These are phyloP conservation scores for thale cress (Arabidopsis thaliana) DNA, from an alignment of 345 rosid species.

Conservation along the genomic window DNA sequence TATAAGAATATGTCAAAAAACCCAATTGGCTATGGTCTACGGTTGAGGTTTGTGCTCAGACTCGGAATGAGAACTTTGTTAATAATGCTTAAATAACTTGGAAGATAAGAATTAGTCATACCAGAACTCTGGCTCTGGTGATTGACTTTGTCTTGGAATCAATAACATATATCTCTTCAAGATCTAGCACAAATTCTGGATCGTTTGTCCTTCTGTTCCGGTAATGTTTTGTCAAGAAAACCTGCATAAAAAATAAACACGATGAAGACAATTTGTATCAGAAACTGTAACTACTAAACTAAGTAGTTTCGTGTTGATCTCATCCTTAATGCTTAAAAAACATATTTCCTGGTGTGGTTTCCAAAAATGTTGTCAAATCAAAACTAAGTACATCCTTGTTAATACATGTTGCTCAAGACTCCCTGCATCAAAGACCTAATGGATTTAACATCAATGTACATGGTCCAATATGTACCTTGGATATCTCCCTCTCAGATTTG, in stretches of 20 bases:
- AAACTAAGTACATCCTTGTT: neutral
- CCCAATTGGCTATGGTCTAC: neutral
- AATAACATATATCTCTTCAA: conserved; percentile 93
- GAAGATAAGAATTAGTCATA: conserved; percentile 41
- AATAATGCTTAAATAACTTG: neutral
- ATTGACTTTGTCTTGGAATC: conserved; percentile 90
- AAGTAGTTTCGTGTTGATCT: neutral
- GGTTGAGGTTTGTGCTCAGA: conserved; percentile 12
- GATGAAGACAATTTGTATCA: conserved; percentile 5
- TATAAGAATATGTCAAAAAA: neutral
- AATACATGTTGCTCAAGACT: neutral
- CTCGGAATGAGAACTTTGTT: conserved; percentile 2
- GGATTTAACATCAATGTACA: neutral
- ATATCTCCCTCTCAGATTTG: conserved; percentile 75
- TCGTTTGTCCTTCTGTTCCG: conserved; percentile 77
- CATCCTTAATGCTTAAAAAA: conserved; percentile 18
- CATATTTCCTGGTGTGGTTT: conserved; percentile 9
- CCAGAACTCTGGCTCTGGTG: conserved; percentile 91
- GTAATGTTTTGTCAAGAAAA: conserved; percentile 87
- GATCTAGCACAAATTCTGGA: conserved; percentile 87
- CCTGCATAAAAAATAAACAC: conserved; percentile 50
- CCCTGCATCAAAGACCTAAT: conserved; percentile 17
- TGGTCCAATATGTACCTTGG: conserved; percentile 59
- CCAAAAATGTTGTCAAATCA: neutral
- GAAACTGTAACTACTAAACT: conserved; percentile 8